These are phyloP conservation scores for Hypericum perforatum DNA, from an alignment of 345 rosid species.

Conservation along the genomic window DNA sequence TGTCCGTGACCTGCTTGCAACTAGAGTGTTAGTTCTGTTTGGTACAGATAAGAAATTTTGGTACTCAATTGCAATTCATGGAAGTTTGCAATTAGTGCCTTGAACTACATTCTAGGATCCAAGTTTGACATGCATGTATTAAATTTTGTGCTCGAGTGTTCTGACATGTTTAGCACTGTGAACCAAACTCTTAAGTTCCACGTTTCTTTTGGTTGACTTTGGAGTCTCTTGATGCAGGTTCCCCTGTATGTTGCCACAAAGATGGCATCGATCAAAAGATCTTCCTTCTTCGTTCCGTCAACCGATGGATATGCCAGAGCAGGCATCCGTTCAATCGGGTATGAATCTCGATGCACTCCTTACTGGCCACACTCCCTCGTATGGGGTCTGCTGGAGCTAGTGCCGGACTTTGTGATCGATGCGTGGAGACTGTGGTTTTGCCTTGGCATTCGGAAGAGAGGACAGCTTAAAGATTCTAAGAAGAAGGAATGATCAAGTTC, in stretches of 20 bases:
- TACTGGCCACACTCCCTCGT: constrained; percentile 74
- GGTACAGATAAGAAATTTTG: no score
- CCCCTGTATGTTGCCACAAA: constrained; percentile 80
- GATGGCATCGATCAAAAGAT: constrained; percentile 61
- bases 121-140: no score
- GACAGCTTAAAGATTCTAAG: constrained; percentile 58
- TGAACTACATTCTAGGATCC: no score
- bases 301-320: constrained; percentile 57
- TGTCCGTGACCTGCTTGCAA: no score
- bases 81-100: no score
- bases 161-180: no score
- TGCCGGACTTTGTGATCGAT: constrained; percentile 48
- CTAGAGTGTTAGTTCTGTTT: no score
- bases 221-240: constrained; percentile 32
- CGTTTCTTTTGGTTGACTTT: background rate
- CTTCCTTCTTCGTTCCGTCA: constrained; percentile 73
- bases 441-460: constrained; percentile 51
- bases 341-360: constrained; percentile 66
- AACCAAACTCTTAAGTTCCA: background rate
- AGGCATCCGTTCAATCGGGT: constrained; percentile 53
- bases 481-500: constrained; percentile 34
- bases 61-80: no score
- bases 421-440: constrained; percentile 37
- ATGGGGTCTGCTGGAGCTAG: constrained; percentile 36
- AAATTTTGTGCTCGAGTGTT: no score